Evolutionary conservation across 345 rosid species (phyloP).

Genomic region (Aquilaria malaccensis): DNA sequence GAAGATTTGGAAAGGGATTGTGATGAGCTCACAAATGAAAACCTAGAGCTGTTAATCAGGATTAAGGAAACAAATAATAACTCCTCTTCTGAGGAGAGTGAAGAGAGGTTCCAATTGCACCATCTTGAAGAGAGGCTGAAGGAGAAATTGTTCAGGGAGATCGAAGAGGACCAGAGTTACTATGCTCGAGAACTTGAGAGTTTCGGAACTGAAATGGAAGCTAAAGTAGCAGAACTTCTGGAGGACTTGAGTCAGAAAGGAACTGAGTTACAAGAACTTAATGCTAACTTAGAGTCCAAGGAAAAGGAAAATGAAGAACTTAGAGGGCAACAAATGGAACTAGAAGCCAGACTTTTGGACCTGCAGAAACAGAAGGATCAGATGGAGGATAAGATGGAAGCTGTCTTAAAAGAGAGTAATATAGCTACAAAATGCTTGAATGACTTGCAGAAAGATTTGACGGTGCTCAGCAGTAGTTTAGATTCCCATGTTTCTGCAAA

Average conservation of each 20-base stretch:
- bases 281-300: constrained; percentile 27
- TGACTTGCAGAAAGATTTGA: constrained; percentile 33
- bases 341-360: constrained; percentile 25
- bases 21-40: constrained; percentile 60
- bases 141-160: constrained; percentile 25
- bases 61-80: constrained; percentile 27
- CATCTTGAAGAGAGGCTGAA: constrained; percentile 25
- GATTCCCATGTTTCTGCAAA: constrained; percentile 36
- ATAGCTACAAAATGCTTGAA: constrained; percentile 32
- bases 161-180: constrained; percentile 18
- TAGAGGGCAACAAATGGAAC: constrained; percentile 11
- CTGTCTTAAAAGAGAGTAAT: constrained; percentile 24
- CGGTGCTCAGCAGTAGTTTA: constrained; percentile 23
- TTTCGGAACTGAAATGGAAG: constrained; percentile 26
- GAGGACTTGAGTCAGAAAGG: constrained; percentile 19
- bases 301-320: constrained; percentile 33
- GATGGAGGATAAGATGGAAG: constrained; percentile 29
- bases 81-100: constrained; percentile 9
- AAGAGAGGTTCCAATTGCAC: constrained; percentile 12
- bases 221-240: constrained; percentile 20
- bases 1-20: constrained; percentile 54
- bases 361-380: constrained; percentile 30
- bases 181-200: constrained; percentile 25
- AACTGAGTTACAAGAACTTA: constrained; percentile 23
- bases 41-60: constrained; percentile 39